Percentiles rank a stretch among this genome's conserved stretches.
These are phyloP conservation scores for Nadsonia fulvescens DNA, from an alignment of 805 yeast genomes.

Conservation along the genomic window DNA sequence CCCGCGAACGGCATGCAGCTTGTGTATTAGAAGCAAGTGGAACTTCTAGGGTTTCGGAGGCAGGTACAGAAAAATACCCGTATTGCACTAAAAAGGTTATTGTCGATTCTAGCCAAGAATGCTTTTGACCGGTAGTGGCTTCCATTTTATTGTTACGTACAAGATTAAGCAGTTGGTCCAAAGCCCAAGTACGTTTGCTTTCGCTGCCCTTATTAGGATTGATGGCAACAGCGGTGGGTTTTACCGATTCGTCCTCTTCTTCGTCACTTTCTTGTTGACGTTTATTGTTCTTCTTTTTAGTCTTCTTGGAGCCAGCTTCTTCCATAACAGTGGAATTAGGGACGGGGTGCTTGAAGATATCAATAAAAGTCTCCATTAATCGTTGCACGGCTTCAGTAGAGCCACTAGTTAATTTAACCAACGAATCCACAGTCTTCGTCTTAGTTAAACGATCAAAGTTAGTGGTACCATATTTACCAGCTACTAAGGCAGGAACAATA, in stretches of 20 bases:
- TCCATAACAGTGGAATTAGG: conserved; percentile 1
- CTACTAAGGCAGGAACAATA: conserved; percentile 20
- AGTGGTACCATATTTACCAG: conserved; percentile 26
- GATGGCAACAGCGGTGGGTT: too few species aligned
- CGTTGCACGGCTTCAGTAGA: conserved; percentile 5
- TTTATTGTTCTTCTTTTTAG: too few species aligned
- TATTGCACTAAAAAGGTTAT: conserved; percentile 23
- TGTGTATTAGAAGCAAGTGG: conserved; percentile 11
- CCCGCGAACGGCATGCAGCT: conserved; percentile 22
- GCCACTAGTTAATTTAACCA: conserved; percentile 18
- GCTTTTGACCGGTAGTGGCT: conserved; percentile 8
- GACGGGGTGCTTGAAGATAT: conserved; percentile 3
- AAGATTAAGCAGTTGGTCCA: conserved; percentile 39
- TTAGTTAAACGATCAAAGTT: conserved; percentile 65
- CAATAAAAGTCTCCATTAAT: too few species aligned
- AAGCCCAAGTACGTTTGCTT: conserved; percentile 33
- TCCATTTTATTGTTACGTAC: conserved; percentile 12
- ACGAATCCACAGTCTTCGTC: conserved; percentile 39
- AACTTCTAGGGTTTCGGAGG: conserved; percentile 4
- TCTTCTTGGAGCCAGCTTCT: not conserved
- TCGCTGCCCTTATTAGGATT: conserved; percentile 12
- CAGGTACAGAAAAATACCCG: conserved; percentile 23
- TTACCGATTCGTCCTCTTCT: too few species aligned
- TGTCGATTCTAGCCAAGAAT: conserved; percentile 20
- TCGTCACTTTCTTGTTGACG: too few species aligned